Base-by-base conservation (phyloP, 2,329 filamentous ascomycete species). In the Thelonectria blattea region DNA sequence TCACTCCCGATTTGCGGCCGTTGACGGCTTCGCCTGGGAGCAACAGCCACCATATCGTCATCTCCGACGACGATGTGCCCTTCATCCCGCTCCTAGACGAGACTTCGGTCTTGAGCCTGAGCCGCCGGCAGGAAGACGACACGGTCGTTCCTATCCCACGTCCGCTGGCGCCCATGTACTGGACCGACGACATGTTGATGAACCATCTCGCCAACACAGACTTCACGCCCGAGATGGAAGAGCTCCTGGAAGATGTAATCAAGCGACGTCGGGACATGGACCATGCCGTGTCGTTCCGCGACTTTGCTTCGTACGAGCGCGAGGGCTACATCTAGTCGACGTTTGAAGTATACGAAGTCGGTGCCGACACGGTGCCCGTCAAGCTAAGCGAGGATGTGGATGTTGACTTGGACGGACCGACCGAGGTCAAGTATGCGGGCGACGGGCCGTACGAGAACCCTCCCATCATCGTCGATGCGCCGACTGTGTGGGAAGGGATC, bases 271-370 rank as follows among this genome's bases (percentile, higher is more conserved):
- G 66, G 9, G 77, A 79, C 10, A 70, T 78, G 8, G 72, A 77
- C 18, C 58, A 67, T 20, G 58, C 68, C 2, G 57, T 68, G 15
- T 50, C 75, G 9, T 76, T 80, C 34, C 58, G 66, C 14, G 68
- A 71, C 37, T 76, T 76, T 65, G 76, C 76, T 1, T 66, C 72
- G 8, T 75, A 72, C 39, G 77, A 80, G 42, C 71, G 74, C 8
- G 73, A 76, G 27, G 68, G 70, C 32, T 79, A 80, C 41, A 77
- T 77, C 3, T 81, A 82, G 59, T 80, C 81, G 3, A 83, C 83
- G 15, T 85, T 84, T 62, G 83, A 85, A 64, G 80, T 87, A 4
- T 87, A 85, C 65, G 84, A 87, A 62, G 76, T 88, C 12, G 79
- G 78, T 1, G 71, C 72, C 4, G 79, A 85, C 55, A 81, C 81